Conservation (phyloP, 1,284 basidiomycete genomes). For the Earliella scabrosa region DNA sequence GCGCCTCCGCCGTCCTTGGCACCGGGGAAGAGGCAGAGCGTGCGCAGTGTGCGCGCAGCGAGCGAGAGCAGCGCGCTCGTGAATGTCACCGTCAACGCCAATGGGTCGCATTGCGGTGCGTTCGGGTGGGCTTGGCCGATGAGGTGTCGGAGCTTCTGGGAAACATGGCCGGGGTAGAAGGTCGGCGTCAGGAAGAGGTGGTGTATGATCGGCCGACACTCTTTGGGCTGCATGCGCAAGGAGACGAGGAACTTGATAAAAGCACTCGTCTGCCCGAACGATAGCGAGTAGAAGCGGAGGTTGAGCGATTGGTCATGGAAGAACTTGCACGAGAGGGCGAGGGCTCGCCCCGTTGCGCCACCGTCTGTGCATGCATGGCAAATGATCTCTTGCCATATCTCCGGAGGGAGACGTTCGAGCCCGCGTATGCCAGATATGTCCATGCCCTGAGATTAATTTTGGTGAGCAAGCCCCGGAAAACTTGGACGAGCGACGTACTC, state of each 20-base stretch:
- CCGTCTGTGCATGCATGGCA: constrained; percentile 8
- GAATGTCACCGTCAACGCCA: not conserved
- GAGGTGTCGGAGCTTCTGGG: not conserved
- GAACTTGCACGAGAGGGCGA: constrained; percentile 4
- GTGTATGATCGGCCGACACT: constrained; percentile 1
- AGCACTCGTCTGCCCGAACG: not conserved
- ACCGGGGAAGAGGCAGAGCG: constrained; percentile 1
- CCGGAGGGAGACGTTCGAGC: not conserved
- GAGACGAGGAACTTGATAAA: not conserved
- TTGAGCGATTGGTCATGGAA: constrained; percentile 6
- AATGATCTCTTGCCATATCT: constrained; percentile 13
- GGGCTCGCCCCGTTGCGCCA: constrained; percentile 4
- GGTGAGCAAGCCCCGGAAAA: too few species aligned
- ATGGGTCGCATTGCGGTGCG: too few species aligned
- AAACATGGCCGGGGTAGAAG: not conserved
- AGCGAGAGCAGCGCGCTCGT: not conserved
- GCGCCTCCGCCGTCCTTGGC: not conserved
- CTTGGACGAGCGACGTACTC: too few species aligned
- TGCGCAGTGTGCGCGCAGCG: constrained; percentile 6
- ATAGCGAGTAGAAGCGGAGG: constrained; percentile 1
- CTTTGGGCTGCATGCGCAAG: constrained; percentile 1
- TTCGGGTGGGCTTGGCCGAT: not conserved
- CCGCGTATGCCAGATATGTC: too few species aligned
- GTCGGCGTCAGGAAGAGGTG: not conserved
- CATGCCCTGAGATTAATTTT: too few species aligned